phyloP scores from a whole-genome alignment of 2,329 filamentous ascomycete species.

The Paramyrothecium roridum region DNA sequence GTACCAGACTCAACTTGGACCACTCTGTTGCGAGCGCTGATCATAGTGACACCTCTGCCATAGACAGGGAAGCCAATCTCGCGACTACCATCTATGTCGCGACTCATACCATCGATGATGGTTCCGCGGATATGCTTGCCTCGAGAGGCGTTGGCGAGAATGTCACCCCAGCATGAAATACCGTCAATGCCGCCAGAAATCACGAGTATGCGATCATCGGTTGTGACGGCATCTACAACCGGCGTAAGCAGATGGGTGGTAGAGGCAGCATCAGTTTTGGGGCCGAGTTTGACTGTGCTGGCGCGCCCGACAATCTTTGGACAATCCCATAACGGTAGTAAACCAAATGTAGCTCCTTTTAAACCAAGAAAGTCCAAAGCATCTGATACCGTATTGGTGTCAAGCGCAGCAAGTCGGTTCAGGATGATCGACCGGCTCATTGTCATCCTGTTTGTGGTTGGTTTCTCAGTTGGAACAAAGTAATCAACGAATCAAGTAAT shows the following conservation, averaged over 20 bases:
- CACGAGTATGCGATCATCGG: constrained; percentile 8
- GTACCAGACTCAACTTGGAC: constrained; percentile 17
- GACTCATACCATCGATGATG: constrained; percentile 26
- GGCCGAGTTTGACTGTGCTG: constrained; percentile 11
- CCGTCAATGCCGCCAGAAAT: constrained; percentile 11
- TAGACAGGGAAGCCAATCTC: constrained; percentile 28
- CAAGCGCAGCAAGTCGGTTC: constrained; percentile 9
- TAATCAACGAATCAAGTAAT: too few relatives aligned
- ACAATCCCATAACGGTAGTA: constrained; percentile 13
- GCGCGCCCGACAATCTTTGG: constrained; percentile 14
- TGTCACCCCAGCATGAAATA: constrained; percentile 15
- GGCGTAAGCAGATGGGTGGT: constrained; percentile 8
- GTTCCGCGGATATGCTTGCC: constrained; percentile 21
- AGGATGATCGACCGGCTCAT: constrained; percentile 9
- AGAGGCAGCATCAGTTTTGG: constrained; percentile 3
- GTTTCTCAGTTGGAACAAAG: not conserved
- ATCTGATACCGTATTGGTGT: constrained; percentile 15
- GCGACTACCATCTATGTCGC: constrained; percentile 27
- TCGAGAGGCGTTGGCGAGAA: constrained; percentile 15
- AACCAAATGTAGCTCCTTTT: constrained; percentile 11
- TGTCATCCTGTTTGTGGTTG: not conserved
- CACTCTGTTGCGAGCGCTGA: constrained; percentile 26
- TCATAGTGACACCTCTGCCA: constrained; percentile 26
- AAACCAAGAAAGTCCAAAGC: constrained; percentile 14
- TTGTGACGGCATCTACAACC: constrained; percentile 8